Base-by-base conservation (phyloP, 441 rosid genomes). In the Arabidopsis hybrid region DNA sequence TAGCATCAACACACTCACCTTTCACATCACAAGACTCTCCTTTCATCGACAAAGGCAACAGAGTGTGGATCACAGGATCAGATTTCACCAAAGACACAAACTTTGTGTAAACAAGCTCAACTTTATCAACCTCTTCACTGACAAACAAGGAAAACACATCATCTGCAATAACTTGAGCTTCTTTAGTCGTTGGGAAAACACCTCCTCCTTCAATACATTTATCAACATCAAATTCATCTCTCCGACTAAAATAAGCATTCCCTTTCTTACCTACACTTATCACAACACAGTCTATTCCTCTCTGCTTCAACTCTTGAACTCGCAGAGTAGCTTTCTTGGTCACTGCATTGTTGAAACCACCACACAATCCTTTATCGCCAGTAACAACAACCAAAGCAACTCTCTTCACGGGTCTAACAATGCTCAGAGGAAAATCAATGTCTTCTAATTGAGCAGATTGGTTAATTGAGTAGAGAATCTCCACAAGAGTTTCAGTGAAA, bases 211-310 rank as follows among this genome's bases (percentile, higher is more conserved):
- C 67, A 3, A 89, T 79, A 51, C 67, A 83, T 55, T 85, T 81
- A 75, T 85, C 86, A 3, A 85, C 89, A 12, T 50, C 59, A 62
- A 79, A 53, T 40, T 76, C 66, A 35, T 83, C 88, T 82, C 83
- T 81, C 17, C 82, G 80, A 59, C 60, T 80, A 77, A 87, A 89
- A 77, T 88, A 89, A 1, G 89, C 52, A 72, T 89, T 89, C 3
- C 95, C 95, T 79, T 84, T 89, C 80, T 86, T 88, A 6, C 95
- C 97, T 0, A 88, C 86, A 51, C 90, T 86, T 13, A 91, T 75
- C 73, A 91, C 76, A 69, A 82, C 79, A 69, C 78, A 91, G 11
- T 77, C 87, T 62, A 91, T 46, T 12, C 90, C 91, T 52, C 80
- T 80, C 4, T 73, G 74, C 65, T 81, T 80, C 82, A 91, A 77